Conservation (phyloP, 2,329 filamentous ascomycete species). For the Calonectria ilicicola region DNA sequence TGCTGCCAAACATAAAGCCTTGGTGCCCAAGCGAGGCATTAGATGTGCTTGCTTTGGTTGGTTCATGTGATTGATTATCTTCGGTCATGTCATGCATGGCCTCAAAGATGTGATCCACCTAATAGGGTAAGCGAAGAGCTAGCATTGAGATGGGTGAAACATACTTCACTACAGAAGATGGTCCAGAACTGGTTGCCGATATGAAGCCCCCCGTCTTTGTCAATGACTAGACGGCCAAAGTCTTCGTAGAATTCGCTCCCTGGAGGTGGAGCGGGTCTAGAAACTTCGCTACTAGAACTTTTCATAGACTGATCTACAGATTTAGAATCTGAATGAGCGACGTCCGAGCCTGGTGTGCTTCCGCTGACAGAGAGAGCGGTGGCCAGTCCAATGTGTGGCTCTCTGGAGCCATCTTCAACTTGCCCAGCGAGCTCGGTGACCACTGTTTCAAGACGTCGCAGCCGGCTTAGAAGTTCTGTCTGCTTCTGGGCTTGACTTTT, state of each 20-base stretch:
- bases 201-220: constrained; percentile 40
- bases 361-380: neutral
- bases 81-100: constrained; percentile 43
- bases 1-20: constrained; percentile 36
- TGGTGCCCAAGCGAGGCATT: constrained; percentile 13
- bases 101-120: constrained; percentile 46
- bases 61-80: constrained; percentile 3
- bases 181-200: constrained; percentile 48
- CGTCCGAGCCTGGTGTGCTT: constrained; percentile 6
- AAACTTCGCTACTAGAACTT: constrained; percentile 15
- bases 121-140: neutral
- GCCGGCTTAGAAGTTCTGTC: constrained; percentile 44
- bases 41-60: constrained; percentile 7
- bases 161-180: constrained; percentile 46
- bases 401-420: constrained; percentile 39
- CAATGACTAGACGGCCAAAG: constrained; percentile 44
- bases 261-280: constrained; percentile 3
- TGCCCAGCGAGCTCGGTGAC: constrained; percentile 47
- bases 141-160: neutral
- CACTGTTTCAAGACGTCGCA: constrained; percentile 45
- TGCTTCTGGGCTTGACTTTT: constrained; percentile 44
- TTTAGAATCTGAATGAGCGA: constrained; percentile 16
- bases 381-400: neutral
- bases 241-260: constrained; percentile 43
- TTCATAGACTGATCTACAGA: constrained; percentile 21